Conservation (phyloP, 805 yeast genomes). For the Barnettozyma sucrosica region DNA sequence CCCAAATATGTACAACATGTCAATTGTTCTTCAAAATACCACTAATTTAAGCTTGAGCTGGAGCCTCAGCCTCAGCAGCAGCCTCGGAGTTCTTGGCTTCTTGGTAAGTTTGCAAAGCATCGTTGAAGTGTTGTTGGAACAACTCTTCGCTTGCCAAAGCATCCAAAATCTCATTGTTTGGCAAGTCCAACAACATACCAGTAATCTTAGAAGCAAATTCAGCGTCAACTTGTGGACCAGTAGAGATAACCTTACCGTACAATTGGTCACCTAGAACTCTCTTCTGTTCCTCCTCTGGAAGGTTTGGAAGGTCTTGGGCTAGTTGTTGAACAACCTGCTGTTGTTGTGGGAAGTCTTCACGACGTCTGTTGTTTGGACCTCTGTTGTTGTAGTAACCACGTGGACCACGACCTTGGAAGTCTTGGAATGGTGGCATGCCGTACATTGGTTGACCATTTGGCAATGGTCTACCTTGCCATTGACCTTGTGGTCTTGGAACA, state of each 20-base stretch:
- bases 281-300: constrained; percentile 90
- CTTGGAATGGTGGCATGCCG: constrained; percentile 78
- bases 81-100: constrained; percentile 57
- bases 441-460: constrained; percentile 87
- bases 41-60: constrained; percentile 13
- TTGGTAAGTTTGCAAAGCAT: constrained; percentile 91
- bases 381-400: constrained; percentile 41
- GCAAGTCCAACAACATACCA: constrained; percentile 97
- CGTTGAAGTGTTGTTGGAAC: constrained; percentile 86
- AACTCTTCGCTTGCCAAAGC: constrained; percentile 86
- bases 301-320: constrained; percentile 55
- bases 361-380: constrained; percentile 37
- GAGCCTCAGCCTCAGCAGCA: constrained; percentile 10
- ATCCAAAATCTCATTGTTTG: constrained; percentile 82
- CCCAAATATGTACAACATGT: constrained; percentile 1
- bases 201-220: constrained; percentile 98
- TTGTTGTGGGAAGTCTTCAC: constrained; percentile 18
- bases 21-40: constrained; percentile 2
- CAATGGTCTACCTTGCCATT: constrained; percentile 48
- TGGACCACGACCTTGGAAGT: constrained; percentile 46
- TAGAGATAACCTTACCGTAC: constrained; percentile 84
- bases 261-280: constrained; percentile 96
- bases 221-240: constrained; percentile 81
- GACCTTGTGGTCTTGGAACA: constrained; percentile 66
- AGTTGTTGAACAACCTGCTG: constrained; percentile 35